Evolutionary conservation across 2,329 filamentous ascomycete genomes (phyloP), one percentile per base, ranked within the genome.

Genomic region (Monosporascus sp.): DNA sequence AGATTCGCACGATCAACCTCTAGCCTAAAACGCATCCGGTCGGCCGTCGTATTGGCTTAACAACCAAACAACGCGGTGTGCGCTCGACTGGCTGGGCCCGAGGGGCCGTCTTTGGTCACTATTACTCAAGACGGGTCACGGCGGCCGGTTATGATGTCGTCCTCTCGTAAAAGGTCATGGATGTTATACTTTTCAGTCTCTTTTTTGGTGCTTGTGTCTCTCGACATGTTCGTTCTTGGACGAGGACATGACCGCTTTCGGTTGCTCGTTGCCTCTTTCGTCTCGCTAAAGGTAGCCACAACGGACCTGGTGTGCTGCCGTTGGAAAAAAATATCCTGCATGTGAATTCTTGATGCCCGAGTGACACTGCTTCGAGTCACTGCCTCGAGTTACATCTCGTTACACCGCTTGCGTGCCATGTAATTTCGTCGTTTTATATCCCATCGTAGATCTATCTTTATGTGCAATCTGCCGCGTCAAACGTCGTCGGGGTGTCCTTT

Each of bases 261-360:
- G 54, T 51, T 41, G 24, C 37, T 39, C 44, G 46, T 59, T 60
- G 51, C 60, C 58, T 53, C 24, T 60, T 62, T 52, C 52, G 38
- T 54, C 54, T 46, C 42, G 42, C 51, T 18, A 50, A 51, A 51
- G 57, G 51, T 59, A 53, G 53, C 50, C 57, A 56, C 47, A 54
- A 59, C 55, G 34, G 25, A 54, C 53, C 20, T 8, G 2, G 7
- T 27, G 42, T 46, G 42, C 42, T 46, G 42, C 42, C 11, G 42
- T 31, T 46, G 24, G 24, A n/a, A 27, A 15, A 34, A 24, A 27
- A 11, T 2, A n/a, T 15, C 42, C 14, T 31, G 22, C 14, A 17
- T 24, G 24, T 27, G 24, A 25, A 41, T 20, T n/a, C 38, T 24
- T 18, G 24, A 46, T 27, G 22, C 42, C 20, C 22, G 42, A 25